Base-by-base conservation (phyloP, 345 rosid species). In the Physaria fendleri region DNA sequence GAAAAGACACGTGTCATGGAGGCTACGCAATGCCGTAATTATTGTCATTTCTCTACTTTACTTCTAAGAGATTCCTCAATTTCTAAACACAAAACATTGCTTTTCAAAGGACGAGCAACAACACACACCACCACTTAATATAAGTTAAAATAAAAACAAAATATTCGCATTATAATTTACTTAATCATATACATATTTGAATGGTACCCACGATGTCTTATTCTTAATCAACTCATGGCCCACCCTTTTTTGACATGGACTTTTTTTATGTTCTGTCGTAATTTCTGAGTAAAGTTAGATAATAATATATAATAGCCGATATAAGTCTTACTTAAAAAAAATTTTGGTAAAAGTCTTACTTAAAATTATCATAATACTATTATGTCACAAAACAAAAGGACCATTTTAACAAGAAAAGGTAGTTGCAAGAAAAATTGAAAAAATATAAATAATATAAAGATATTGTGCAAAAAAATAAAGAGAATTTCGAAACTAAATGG, bases 121-220 rank as follows among this genome's bases (percentile, higher is more conserved):
- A 43, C 62, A 62, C 65, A 63, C 59, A 40, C 69, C 74, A 63
- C 74, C 60, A 63, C 64, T 63, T 46, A 40, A 47, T 54, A 58
- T 50, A 65, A 47, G 35, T 40, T 35, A 48, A 57, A 42, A 41
- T 57, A 47, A 57, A 66, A 50, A 59, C 38, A 51, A 54, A 54
- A 59, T 41, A 49, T 59, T 43, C 66, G 27, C 15, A 53, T 21
- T 35, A 33, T 46, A 21, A 33, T 33, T 10, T 32, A 22, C 46
- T 51, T 52, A 47, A 52, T 68, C n/a, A 27, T 20, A 13, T n/a
- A n/a, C n/a, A n/a, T n/a, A 28, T 50, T 32, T 68, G 46, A 41
- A 44, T 68, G 67, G 56, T 44, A 61, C 62, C 73, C 73, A 68
- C 67, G 73, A 68, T 54, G 56, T 68, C 63, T 35, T 45, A 69